Evolutionary conservation across 345 rosid genomes (phyloP), one percentile per base, ranked within the genome.

Genomic region (Linum tenue): DNA sequence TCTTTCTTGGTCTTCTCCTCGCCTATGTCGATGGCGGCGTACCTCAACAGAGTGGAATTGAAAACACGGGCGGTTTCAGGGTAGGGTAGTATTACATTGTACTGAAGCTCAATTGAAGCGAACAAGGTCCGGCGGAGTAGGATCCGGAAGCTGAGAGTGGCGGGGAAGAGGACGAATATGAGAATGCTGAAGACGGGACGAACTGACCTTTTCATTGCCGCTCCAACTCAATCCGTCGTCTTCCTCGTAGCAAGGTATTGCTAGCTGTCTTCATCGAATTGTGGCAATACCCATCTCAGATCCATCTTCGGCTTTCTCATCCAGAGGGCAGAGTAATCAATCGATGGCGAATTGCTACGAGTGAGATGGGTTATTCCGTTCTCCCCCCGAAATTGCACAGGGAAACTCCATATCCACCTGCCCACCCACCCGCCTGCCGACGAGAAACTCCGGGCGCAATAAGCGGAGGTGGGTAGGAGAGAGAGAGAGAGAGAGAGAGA

Each of bases 121-220:
- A 77, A 82, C 42, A 56, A 74, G 66, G 65, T 81, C 70, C 78
- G 81, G 69, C 75, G 79, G 59, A 72, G 72, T 10, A 73, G 1
- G 55, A 79, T 70, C 70, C 91, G 81, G 70, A 73, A 84, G 67
- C 75, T 79, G 58, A 89, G 83, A 4, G 86, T 78, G 22, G 70
- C 69, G 65, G 84, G 80, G 76, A 89, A 70, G 65, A 76, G 76
- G 1, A 78, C 63, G 74, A 92, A 84, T 42, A 89, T 60, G 7
- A 89, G 70, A 59, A 84, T 72, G 67, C 85, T 82, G 60, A 79
- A 72, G 60, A 87, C 70, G 50, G 92, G 89, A 41, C 91, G 84
- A 40, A 82, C 77, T 55, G 98, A 81, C 68, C 88, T 79, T 75
- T 92, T 92, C 89, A 89, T 92, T 64, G 72, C 66, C 5, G 50